Percentiles rank a stretch among this genome's conserved stretches.
Conservation (phyloP, 2,329 filamentous ascomycete species). For the Metarhizium guizhouense region DNA sequence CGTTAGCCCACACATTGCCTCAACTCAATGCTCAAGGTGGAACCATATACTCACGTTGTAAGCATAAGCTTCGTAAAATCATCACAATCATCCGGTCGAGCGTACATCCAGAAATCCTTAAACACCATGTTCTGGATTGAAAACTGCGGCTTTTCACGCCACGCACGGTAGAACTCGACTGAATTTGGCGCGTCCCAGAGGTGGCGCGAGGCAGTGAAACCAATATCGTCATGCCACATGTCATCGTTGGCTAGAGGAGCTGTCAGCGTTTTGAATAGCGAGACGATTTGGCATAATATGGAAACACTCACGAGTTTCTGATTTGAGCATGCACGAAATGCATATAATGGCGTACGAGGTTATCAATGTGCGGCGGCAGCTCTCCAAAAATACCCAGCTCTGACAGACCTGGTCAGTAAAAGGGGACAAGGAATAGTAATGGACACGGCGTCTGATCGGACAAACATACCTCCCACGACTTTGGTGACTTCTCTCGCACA, state of each 20-base stretch:
- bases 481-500: constrained; percentile 23
- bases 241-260: constrained; percentile 4
- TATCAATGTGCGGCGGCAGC: constrained; percentile 28
- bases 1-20: not conserved
- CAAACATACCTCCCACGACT: constrained; percentile 31
- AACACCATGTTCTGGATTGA: constrained; percentile 25
- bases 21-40: not conserved
- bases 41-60: constrained; percentile 22
- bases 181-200: constrained; percentile 34
- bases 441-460: no score
- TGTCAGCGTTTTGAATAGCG: not conserved
- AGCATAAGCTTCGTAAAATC: constrained; percentile 30
- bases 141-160: constrained; percentile 33
- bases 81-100: constrained; percentile 26
- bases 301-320: constrained; percentile 18
- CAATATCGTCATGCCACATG: constrained; percentile 7
- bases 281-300: not conserved
- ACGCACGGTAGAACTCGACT: constrained; percentile 32
- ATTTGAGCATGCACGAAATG: constrained; percentile 25
- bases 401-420: constrained; percentile 6
- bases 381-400: constrained; percentile 35
- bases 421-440: not conserved
- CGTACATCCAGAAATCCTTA: constrained; percentile 27
- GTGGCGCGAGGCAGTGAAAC: constrained; percentile 30
- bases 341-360: constrained; percentile 23